Evolutionary conservation across 2,329 filamentous ascomycete species (phyloP).

Genomic region (Pseudogymnoascus sp.): DNA sequence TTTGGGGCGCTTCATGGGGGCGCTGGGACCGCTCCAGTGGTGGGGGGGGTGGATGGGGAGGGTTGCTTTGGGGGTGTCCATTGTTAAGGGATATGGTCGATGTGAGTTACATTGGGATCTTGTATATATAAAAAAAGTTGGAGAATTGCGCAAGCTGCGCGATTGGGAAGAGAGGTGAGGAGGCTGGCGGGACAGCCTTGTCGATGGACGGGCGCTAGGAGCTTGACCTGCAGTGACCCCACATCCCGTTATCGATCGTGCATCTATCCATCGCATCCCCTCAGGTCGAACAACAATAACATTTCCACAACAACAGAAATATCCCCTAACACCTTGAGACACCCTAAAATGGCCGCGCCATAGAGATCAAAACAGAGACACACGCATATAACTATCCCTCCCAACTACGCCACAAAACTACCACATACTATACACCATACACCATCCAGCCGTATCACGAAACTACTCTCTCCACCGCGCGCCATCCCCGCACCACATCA

Average conservation of each 20-base stretch:
- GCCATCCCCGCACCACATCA: background rate
- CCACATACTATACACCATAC: background rate
- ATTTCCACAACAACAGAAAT: background rate
- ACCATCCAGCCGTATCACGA: background rate
- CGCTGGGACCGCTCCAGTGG: constrained; percentile 59
- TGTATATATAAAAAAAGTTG: background rate
- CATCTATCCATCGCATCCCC: background rate
- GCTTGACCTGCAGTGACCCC: background rate
- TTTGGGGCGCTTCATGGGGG: constrained; percentile 71
- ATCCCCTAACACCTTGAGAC: background rate
- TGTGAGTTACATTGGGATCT: background rate
- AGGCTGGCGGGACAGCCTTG: background rate
- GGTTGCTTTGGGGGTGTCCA: constrained; percentile 8
- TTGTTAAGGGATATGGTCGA: background rate
- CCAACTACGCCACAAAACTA: background rate
- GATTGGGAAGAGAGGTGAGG: background rate
- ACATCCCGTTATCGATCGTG: background rate
- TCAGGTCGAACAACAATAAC: background rate
- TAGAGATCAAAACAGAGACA: background rate
- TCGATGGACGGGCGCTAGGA: background rate
- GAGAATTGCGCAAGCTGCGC: background rate
- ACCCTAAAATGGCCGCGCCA: background rate
- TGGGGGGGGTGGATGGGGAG: constrained; percentile 64
- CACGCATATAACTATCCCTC: background rate
- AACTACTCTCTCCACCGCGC: background rate